Evolutionary conservation across 2,329 filamentous ascomycete genomes (phyloP), one percentile per base, ranked within the genome.

Genomic region (Hawksworthiomyces lignivorus): DNA sequence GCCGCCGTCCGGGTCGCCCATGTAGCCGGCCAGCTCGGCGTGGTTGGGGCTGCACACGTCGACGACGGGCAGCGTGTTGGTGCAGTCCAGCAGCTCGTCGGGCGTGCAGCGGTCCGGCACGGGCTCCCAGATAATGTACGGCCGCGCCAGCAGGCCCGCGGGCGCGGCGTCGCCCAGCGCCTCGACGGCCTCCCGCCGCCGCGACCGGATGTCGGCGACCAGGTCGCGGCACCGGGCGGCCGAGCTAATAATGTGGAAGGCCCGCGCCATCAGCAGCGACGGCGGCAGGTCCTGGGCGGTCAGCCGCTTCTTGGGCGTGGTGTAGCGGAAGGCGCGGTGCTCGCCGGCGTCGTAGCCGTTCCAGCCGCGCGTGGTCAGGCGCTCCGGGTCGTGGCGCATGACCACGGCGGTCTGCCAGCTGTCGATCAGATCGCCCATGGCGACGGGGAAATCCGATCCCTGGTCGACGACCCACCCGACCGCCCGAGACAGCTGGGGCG

Each of bases 401-500:
- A 87, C 56, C 17, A 77, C 84, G 6, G 77, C 76, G 1, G 89
- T 95, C 14, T 79, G 64, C 89, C 92, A 96, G 32, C 75, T 72
- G 12, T 73, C 63, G 50, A 98, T 80, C 32, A 75, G 68, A 3
- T 70, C 57, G 36, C 74, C 72, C 39, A 94, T 69, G 11, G 73
- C 64, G 0, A 67, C 49, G 0, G 90, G 89, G 51, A 97, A 97
- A 62, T 97, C 92, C 14, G 77, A 82, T 22, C 92, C 92, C 54
- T 80, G 77, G 62, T 98, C 90, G 32, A 97, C 78, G 48, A 97
- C 82, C 89, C 89, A 97, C 49, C 87, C 87, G 6, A 97, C 78
- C 3, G 75, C 72, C 28, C 67, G 70, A 18, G 87, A 84, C 34
- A 70, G 53, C 56, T 4, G 72, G 24, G 71, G 65, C 4, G 86